Conservation (phyloP, 176 grass and related monocot genomes). For the Lolium rigidum region DNA sequence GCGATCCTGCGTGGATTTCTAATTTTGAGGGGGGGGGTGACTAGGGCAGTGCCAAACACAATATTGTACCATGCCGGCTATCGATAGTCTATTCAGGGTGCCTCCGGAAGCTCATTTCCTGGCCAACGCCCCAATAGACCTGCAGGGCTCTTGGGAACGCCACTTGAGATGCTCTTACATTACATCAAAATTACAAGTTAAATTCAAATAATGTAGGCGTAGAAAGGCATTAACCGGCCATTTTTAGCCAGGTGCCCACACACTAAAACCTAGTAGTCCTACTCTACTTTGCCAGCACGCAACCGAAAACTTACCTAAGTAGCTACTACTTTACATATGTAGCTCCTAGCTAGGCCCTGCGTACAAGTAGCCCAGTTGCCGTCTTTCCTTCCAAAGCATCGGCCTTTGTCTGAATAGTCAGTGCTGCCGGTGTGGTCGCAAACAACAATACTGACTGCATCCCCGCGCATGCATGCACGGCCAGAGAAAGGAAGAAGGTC, state of each 20-base stretch:
- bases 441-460: not conserved
- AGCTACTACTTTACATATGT: no score
- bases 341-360: not conserved
- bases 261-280: not conserved
- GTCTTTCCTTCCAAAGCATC: not conserved
- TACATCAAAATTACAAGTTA: no score
- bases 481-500: not conserved
- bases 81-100: no score
- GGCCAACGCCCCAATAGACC: no score
- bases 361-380: not conserved
- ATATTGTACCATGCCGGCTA: no score
- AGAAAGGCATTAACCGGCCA: not conserved
- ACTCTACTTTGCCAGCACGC: not conserved
- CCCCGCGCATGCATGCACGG: constrained; percentile 26
- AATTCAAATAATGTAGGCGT: constrained; percentile 7
- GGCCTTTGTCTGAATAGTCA: not conserved
- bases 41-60: no score
- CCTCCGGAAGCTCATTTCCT: no score
- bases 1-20: no score
- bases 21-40: no score
- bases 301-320: constrained; percentile 1
- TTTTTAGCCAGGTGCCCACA: not conserved
- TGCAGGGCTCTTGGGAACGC: no score
- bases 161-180: no score
- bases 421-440: not conserved